These are phyloP conservation scores for Ceratocystis lukuohia DNA, from an alignment of 2,329 filamentous ascomycete species.

Conservation along the genomic window DNA sequence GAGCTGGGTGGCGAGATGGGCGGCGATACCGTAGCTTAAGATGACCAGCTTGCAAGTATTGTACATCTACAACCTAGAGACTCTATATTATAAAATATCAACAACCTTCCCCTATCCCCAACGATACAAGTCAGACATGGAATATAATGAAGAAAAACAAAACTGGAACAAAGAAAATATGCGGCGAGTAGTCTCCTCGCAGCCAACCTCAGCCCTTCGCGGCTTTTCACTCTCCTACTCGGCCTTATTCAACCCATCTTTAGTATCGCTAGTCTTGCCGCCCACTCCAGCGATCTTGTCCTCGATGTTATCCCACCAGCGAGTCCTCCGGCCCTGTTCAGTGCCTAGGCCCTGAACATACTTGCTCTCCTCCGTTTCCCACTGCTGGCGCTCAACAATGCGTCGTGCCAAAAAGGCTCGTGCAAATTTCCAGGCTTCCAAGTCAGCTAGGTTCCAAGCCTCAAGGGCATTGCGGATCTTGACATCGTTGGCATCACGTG, in stretches of 20 bases:
- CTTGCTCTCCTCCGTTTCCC: constrained; percentile 56
- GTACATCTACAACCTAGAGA: neutral
- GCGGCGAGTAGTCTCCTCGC: neutral
- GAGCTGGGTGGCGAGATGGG: constrained; percentile 50
- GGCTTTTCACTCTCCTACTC: neutral
- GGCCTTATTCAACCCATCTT: neutral
- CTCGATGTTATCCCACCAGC: constrained; percentile 27
- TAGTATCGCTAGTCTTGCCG: neutral
- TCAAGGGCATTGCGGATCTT: constrained; percentile 43
- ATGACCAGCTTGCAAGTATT: neutral
- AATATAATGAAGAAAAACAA: neutral
- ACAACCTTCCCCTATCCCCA: neutral
- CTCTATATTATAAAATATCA: neutral
- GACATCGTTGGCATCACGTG: constrained; percentile 32
- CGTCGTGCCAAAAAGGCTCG: constrained; percentile 52
- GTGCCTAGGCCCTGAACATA: constrained; percentile 50
- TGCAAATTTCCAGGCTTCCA: constrained; percentile 64
- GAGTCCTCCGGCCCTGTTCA: constrained; percentile 31
- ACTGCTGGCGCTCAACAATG: constrained; percentile 48
- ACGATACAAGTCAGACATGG: neutral
- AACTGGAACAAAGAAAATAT: neutral
- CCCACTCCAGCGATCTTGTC: constrained; percentile 19
- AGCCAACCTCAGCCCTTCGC: neutral
- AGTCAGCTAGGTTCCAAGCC: constrained; percentile 57
- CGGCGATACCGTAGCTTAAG: constrained; percentile 37